These are phyloP conservation scores for Achlya hypogyna DNA, from an alignment of 352 stramenopile genomes.

Conservation along the genomic window DNA sequence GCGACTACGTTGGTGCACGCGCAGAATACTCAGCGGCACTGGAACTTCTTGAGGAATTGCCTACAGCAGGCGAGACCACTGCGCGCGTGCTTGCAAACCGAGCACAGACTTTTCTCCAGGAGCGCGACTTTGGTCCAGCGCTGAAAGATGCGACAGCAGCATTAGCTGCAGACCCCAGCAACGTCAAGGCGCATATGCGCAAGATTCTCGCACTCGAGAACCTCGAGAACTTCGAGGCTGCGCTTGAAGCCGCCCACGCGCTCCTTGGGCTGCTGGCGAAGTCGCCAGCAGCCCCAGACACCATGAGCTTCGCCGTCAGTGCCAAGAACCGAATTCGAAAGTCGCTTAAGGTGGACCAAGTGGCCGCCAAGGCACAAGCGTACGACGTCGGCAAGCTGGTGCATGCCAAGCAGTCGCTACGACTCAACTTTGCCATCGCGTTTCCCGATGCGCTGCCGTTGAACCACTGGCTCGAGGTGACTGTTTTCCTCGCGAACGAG, in stretches of 20 bases:
- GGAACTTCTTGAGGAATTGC: background rate
- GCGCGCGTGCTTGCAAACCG: slow-evolving; percentile 33
- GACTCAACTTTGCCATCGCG: slow-evolving; percentile 69
- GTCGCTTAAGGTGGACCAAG: slow-evolving; percentile 40
- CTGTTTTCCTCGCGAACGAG: slow-evolving; percentile 73
- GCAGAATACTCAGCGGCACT: slow-evolving; percentile 5
- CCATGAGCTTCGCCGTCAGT: slow-evolving; percentile 38
- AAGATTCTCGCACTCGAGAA: slow-evolving; percentile 60
- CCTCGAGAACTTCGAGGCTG: slow-evolving; percentile 64
- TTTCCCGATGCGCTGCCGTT: slow-evolving; percentile 44
- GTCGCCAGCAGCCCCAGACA: background rate
- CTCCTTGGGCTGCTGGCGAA: slow-evolving; percentile 24
- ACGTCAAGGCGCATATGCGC: slow-evolving; percentile 58
- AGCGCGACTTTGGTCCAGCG: slow-evolving; percentile 57
- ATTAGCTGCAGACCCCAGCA: slow-evolving; percentile 39
- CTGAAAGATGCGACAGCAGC: slow-evolving; percentile 45
- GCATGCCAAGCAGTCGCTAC: slow-evolving; percentile 64
- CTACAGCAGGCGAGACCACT: background rate
- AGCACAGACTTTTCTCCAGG: slow-evolving; percentile 57
- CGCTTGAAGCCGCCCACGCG: slow-evolving; percentile 34
- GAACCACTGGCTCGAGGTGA: slow-evolving; percentile 46
- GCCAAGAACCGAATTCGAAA: slow-evolving; percentile 42
- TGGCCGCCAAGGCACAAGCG: slow-evolving; percentile 39
- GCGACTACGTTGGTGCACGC: slow-evolving; percentile 5
- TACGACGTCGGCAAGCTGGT: slow-evolving; percentile 65